Evolutionary conservation across 345 rosid genomes (phyloP).

Genomic region (Firmiana major): DNA sequence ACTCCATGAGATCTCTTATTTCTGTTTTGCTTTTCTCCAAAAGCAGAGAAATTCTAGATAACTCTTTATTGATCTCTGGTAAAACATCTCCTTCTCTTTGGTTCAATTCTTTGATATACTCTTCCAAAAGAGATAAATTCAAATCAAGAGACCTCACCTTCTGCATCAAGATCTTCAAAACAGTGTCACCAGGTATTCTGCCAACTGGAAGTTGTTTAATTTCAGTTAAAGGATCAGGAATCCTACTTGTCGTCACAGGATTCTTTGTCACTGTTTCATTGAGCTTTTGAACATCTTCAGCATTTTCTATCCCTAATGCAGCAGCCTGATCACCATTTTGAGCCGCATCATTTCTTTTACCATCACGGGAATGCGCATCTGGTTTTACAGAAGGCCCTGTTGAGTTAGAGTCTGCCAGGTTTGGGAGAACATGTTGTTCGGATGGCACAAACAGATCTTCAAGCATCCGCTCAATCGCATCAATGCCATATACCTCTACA

Average conservation of each 20-base stretch:
- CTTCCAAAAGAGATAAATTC: conserved; percentile 71
- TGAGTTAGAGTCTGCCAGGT: conserved; percentile 33
- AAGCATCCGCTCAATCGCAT: conserved; percentile 90
- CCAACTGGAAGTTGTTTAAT: conserved; percentile 56
- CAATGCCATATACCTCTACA: conserved; percentile 81
- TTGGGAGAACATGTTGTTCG: conserved; percentile 34
- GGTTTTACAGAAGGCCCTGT: conserved; percentile 27
- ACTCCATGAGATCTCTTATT: conserved; percentile 44
- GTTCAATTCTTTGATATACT: conserved; percentile 62
- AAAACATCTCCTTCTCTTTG: conserved; percentile 47
- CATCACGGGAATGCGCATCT: conserved; percentile 29
- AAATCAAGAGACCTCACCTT: conserved; percentile 74
- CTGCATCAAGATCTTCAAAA: conserved; percentile 87
- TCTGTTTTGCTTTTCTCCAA: conserved; percentile 57
- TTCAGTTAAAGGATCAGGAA: conserved; percentile 58
- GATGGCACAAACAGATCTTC: conserved; percentile 77
- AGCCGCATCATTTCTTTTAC: conserved; percentile 29
- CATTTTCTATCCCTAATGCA: conserved; percentile 21
- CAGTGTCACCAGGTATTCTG: conserved; percentile 61
- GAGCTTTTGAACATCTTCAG: conserved; percentile 32
- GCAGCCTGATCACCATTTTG: conserved; percentile 23
- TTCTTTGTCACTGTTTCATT: conserved; percentile 29
- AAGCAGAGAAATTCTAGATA: conserved; percentile 42
- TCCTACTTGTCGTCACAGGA: conserved; percentile 24
- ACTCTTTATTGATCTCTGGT: conserved; percentile 58